phyloP scores from a whole-genome alignment of 2,329 filamentous ascomycete species.

The Aspergillus candidus region DNA sequence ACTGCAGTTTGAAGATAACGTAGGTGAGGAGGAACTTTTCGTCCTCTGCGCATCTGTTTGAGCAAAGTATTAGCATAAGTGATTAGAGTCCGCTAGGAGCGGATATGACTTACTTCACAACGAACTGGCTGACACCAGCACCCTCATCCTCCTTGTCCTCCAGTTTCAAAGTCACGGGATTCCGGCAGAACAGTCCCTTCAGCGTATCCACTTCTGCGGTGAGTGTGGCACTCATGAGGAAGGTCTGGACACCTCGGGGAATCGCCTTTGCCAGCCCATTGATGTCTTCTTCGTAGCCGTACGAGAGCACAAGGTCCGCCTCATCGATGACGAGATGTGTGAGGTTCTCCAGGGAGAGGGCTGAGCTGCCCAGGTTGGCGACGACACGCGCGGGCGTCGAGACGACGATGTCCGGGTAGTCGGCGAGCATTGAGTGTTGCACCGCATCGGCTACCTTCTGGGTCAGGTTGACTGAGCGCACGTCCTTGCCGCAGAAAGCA shows the following conservation, averaged over 20 bases:
- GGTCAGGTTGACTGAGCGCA: constrained; percentile 78
- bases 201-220: constrained; percentile 80
- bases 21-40: constrained; percentile 93
- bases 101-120: constrained; percentile 58
- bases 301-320: constrained; percentile 86
- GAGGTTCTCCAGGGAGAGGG: constrained; percentile 64
- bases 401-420: constrained; percentile 81
- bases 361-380: constrained; percentile 66
- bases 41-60: constrained; percentile 73
- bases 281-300: constrained; percentile 89
- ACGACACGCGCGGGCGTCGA: constrained; percentile 83
- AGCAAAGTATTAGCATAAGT: constrained; percentile 7
- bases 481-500: constrained; percentile 75
- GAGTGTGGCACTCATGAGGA: constrained; percentile 90
- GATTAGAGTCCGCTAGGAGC: too few species aligned
- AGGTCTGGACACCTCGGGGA: constrained; percentile 79
- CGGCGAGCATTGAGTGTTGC: constrained; percentile 76
- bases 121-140: constrained; percentile 75
- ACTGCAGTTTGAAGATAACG: constrained; percentile 88
- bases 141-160: constrained; percentile 75
- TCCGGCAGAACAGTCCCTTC: constrained; percentile 76
- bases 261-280: constrained; percentile 70
- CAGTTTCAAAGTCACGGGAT: constrained; percentile 72
- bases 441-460: constrained; percentile 87
- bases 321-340: constrained; percentile 84